Conservation (phyloP, 2,329 filamentous ascomycete species). For the Beauveria rudraprayagi region DNA sequence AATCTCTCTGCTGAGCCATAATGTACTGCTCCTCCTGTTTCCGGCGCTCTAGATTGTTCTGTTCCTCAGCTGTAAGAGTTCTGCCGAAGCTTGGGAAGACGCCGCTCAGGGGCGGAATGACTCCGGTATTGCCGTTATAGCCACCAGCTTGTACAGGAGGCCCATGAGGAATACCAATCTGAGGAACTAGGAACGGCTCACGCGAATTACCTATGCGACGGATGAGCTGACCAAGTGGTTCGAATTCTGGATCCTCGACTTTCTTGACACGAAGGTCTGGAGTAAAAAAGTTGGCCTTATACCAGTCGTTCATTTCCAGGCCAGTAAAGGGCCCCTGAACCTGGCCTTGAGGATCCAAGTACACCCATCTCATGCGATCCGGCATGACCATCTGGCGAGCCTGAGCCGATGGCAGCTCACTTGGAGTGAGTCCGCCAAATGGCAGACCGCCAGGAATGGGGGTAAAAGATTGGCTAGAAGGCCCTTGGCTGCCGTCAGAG, state of each 20-base stretch:
- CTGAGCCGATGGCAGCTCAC: slow-evolving; percentile 54
- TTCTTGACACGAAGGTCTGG: slow-evolving; percentile 92
- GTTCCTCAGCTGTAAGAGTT: slow-evolving; percentile 92
- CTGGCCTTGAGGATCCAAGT: slow-evolving; percentile 86
- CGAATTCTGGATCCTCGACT: slow-evolving; percentile 86
- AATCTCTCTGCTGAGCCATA: slow-evolving; percentile 93
- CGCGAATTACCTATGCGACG: slow-evolving; percentile 93
- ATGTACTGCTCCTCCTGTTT: slow-evolving; percentile 98
- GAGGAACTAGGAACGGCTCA: slow-evolving; percentile 93
- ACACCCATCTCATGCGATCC: slow-evolving; percentile 97
- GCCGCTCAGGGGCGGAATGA: slow-evolving; percentile 81
- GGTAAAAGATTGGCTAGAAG: slow-evolving; percentile 24
- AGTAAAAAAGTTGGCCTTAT: slow-evolving; percentile 96
- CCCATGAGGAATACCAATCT: slow-evolving; percentile 91
- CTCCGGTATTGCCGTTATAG: slow-evolving; percentile 48
- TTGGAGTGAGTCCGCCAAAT: slow-evolving; percentile 27
- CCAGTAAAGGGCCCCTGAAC: slow-evolving; percentile 94
- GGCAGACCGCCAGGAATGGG: slow-evolving; percentile 27
- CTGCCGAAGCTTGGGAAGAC: slow-evolving; percentile 93
- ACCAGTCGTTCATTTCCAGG: slow-evolving; percentile 99
- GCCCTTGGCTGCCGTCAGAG: background rate
- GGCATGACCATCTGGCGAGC: slow-evolving; percentile 97
- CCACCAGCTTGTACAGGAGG: slow-evolving; percentile 48
- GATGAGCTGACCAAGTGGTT: slow-evolving; percentile 90
- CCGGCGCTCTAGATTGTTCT: slow-evolving; percentile 89